Percentiles rank a stretch among this genome's conserved stretches.
Evolutionary conservation across 768 basidiomycete genomes (phyloP).

Genomic region (Strobilomyces echinocephalus): DNA sequence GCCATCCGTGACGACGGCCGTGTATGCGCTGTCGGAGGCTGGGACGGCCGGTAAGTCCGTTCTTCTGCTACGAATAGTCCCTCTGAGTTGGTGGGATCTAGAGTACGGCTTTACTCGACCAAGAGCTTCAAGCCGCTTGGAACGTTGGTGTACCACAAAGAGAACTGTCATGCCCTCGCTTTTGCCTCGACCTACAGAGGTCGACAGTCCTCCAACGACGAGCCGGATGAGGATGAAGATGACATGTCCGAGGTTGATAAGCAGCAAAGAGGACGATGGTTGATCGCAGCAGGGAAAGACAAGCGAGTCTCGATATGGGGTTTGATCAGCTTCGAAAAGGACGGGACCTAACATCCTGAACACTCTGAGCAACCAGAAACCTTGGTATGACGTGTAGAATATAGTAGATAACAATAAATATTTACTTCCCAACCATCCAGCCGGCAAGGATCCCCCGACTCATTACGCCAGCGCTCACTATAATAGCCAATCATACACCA

Average conservation of each 20-base stretch:
- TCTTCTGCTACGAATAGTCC: background rate
- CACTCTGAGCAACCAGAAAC: background rate
- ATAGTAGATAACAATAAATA: conserved; percentile 22
- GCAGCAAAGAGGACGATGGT: conserved; percentile 51
- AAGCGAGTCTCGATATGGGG: conserved; percentile 69
- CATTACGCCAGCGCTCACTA: background rate
- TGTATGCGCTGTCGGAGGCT: conserved; percentile 85
- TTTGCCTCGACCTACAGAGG: conserved; percentile 47
- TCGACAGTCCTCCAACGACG: background rate
- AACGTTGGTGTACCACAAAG: conserved; percentile 77
- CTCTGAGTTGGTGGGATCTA: conserved; percentile 27
- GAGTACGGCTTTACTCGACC: conserved; percentile 79
- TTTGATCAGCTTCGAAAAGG: conserved; percentile 39
- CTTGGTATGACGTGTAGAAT: conserved; percentile 10
- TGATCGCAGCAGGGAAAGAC: conserved; percentile 64
- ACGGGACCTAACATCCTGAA: background rate
- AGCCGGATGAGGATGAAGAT: conserved; percentile 29
- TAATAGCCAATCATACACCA: conserved; percentile 7
- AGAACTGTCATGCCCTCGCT: conserved; percentile 65
- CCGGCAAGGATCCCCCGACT: background rate
- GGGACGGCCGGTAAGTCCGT: conserved; percentile 81
- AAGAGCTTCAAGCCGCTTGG: conserved; percentile 80
- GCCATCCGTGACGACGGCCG: conserved; percentile 69
- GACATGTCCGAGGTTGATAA: conserved; percentile 45
- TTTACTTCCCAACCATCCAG: background rate